These are phyloP conservation scores for Taphrina communis DNA, from an alignment of 1,139 yeast genomes.

Conservation along the genomic window DNA sequence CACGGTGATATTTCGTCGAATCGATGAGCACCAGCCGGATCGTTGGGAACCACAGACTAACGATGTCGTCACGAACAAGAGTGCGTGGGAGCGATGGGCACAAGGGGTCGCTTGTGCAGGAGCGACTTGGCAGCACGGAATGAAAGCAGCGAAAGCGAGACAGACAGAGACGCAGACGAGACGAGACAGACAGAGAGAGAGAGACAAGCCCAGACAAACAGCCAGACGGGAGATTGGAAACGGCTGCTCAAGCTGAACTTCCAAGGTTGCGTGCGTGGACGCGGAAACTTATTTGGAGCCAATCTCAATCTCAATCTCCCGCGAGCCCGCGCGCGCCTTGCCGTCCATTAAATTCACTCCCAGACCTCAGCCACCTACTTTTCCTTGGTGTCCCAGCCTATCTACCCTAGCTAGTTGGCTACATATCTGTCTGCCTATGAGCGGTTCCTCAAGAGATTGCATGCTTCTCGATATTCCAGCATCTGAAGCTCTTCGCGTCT, in stretches of 20 bases:
- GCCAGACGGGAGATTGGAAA: neutral
- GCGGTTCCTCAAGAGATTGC: no score
- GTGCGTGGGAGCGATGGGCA: slow-evolving; percentile 3
- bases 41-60: neutral
- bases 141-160: neutral
- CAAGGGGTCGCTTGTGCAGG: neutral
- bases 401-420: no score
- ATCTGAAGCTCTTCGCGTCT: no score
- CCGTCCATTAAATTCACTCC: neutral
- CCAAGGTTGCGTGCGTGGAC: slow-evolving; percentile 3
- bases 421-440: no score
- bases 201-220: neutral
- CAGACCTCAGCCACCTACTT: no score
- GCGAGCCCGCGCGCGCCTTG: neutral
- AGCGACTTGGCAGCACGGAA: slow-evolving; percentile 9
- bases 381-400: no score
- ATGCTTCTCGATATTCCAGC: no score
- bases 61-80: neutral
- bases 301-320: neutral
- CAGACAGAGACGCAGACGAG: neutral
- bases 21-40: neutral
- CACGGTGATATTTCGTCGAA: neutral
- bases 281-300: slow-evolving; percentile 15
- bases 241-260: neutral
- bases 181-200: neutral